Evolutionary conservation across 2,329 filamentous ascomycete species (phyloP), one percentile per base, ranked within the genome.

Genomic region (Furcasterigmium sp.): DNA sequence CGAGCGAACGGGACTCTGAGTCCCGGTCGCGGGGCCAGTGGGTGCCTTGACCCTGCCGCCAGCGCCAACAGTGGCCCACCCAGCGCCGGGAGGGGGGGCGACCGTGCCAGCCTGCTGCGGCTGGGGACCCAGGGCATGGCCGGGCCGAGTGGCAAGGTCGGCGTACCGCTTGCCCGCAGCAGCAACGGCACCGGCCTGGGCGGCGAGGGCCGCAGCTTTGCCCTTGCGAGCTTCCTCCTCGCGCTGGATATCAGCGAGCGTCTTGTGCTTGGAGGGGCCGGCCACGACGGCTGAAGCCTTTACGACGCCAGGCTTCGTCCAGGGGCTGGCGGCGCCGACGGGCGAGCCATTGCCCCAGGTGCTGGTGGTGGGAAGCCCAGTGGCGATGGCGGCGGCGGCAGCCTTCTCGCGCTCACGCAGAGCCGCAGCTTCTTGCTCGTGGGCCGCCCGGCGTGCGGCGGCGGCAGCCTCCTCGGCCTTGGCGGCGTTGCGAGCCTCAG

Each of bases 51-150:
- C 79, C 70, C 96, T 98, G 13, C 93, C 93, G 52, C 91, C 85
- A 26, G 91, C 90, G 38, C 93, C 93, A 32, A 98, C 91, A 1
- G 91, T 97, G 10, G 91, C 91, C 93, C 93, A 98, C 2, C 90
- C 89, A 44, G 60, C 61, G 41, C 59, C 62, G n/a, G 58, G 52
- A 18, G 43, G 34, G 20, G 61, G 53, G 2, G 65, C 63, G n/a
- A 69, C 58, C 18, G 70, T 56, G 44, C 69, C 56, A 7, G 66
- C 63, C 13, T 64, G 55, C 61, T 28, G 75, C n/a, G 23, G 23
- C 65, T 23, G 72, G 28, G 18, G 53, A 10, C 56, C 28, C 46
- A 55, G 26, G 40, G 53, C 34, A 13, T 41, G 48, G 9, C 39
- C 39, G 4, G 64, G 73, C 71, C 96, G 96, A 62, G 89, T 82